These are phyloP conservation scores for Hypoxylon rickii DNA, from an alignment of 495 filamentous ascomycete species.

Conservation along the genomic window DNA sequence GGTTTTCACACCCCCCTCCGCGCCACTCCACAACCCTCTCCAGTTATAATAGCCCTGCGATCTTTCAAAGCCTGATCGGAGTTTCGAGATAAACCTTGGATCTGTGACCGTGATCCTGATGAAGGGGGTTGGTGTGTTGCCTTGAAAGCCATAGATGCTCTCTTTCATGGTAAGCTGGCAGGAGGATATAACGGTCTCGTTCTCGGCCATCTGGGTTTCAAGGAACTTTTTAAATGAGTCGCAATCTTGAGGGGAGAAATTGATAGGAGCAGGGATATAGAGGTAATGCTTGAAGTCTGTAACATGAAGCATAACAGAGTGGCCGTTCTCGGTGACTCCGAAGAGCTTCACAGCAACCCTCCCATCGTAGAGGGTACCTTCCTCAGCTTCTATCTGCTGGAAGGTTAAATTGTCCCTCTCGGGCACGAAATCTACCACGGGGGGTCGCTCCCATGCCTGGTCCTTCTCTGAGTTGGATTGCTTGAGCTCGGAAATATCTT, in stretches of 20 bases:
- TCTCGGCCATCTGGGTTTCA: constrained; percentile 70
- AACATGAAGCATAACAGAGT: constrained; percentile 94
- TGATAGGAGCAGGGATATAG: constrained; percentile 85
- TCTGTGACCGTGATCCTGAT: constrained; percentile 91
- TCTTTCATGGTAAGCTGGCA: constrained; percentile 81
- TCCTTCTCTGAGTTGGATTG: constrained; percentile 87
- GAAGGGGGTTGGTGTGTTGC: constrained; percentile 88
- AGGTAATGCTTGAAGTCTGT: constrained; percentile 96
- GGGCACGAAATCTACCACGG: constrained; percentile 73
- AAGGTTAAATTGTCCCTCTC: constrained; percentile 75
- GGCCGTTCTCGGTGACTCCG: constrained; percentile 92
- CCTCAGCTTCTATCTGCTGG: constrained; percentile 94
- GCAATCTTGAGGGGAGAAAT: constrained; percentile 77
- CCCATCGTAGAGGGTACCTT: constrained; percentile 75
- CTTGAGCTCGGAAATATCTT: constrained; percentile 85
- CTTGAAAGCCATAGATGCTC: constrained; percentile 90
- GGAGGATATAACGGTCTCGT: constrained; percentile 62
- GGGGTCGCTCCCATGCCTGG: constrained; percentile 88
- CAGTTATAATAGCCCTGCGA: constrained; percentile 74
- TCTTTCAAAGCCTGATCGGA: constrained; percentile 71
- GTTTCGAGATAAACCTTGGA: constrained; percentile 73
- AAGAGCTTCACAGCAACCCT: constrained; percentile 83
- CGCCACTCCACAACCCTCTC: constrained; percentile 82
- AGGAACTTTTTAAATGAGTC: constrained; percentile 75
- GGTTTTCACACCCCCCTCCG: constrained; percentile 73